These are phyloP conservation scores for Isoetes taiwanensis DNA, from an alignment of 75 land plant species.

Conservation along the genomic window DNA sequence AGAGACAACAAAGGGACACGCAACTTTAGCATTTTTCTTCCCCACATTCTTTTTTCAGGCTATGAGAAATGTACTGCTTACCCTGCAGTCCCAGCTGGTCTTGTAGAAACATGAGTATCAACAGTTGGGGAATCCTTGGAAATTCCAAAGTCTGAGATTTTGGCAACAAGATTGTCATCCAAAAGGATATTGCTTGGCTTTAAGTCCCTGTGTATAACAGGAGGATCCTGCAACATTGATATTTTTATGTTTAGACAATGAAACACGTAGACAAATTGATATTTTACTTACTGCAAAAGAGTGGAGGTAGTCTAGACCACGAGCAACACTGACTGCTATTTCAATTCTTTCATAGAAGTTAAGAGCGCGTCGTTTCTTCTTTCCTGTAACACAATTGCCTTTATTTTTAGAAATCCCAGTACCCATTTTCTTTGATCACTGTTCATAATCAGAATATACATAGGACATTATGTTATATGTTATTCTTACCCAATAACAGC, in stretches of 20 bases:
- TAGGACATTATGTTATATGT: background rate
- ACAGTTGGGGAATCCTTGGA: constrained; percentile 16
- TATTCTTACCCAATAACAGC: constrained; percentile 6
- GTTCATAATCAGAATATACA: background rate
- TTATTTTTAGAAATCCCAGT: no score
- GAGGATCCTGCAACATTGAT: constrained; percentile 16
- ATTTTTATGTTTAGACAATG: no score
- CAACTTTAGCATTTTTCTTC: no score
- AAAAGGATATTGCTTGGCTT: constrained; percentile 20
- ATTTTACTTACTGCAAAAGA: constrained; percentile 11
- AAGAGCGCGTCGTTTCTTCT: no score
- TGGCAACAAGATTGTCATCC: constrained; percentile 13
- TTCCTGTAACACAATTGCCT: no score
- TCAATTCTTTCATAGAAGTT: constrained; percentile 3
- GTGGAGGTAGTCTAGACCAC: constrained; percentile 18
- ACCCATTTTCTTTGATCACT: no score
- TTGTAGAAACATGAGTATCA: constrained; percentile 13
- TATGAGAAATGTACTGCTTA: background rate
- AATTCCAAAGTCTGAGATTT: constrained; percentile 20
- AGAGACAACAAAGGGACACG: no score
- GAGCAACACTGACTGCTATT: constrained; percentile 17
- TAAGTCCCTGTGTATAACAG: constrained; percentile 18
- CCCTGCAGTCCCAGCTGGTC: constrained; percentile 23
- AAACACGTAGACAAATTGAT: background rate
- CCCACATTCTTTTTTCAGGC: background rate